Base-by-base conservation (phyloP, 2,329 filamentous ascomycete species). In the Aspergillus sp. region DNA sequence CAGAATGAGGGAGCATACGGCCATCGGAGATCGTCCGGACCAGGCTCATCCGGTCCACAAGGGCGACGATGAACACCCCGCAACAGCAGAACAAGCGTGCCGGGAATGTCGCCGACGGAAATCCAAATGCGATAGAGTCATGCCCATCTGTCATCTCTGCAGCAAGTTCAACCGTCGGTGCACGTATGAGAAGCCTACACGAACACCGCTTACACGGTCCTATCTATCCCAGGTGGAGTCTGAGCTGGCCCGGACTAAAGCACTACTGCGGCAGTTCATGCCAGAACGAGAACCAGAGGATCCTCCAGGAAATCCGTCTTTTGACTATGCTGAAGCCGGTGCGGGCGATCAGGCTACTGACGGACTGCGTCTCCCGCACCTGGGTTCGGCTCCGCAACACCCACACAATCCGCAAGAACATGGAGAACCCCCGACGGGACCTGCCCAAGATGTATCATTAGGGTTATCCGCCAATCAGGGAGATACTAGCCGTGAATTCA, bases 61-160 rank as follows among this genome's bases (percentile, higher is more conserved):
- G 9, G 23, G 23, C 5, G 2, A 25, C 23, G 9, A 1, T 10
- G 32, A 36, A 11, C 13, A 36, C 32, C 32, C 7, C 32, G 2
- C 2, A 7, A n/a, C 43, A 7, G 56, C 65, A 29, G 63, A 55
- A 11, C 67, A 56, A 56, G 66, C 54, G 21, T 61, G 59, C 47
- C 52, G 54, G 55, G 74, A 76, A 57, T 76, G 74, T 51, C 65
- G 71, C 16, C 63, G 73, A 23, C 58, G 73, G 32, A 76, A 76
- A 58, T 69, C 73, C 14, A 58, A 57, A 11, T 36, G 32, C 7
- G 32, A 36, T 11, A 4, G 32, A 16, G 16, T 13, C 32, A 16
- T 36, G 3, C 32, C 32, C 13, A 5, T 14, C 13, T 36, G 32
- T 36, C 32, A 36, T 36, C 32, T 36, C 13, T 36, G 32, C 32